Conservation (phyloP, 2,329 filamentous ascomycete species). For the Diaporthe destruens region DNA sequence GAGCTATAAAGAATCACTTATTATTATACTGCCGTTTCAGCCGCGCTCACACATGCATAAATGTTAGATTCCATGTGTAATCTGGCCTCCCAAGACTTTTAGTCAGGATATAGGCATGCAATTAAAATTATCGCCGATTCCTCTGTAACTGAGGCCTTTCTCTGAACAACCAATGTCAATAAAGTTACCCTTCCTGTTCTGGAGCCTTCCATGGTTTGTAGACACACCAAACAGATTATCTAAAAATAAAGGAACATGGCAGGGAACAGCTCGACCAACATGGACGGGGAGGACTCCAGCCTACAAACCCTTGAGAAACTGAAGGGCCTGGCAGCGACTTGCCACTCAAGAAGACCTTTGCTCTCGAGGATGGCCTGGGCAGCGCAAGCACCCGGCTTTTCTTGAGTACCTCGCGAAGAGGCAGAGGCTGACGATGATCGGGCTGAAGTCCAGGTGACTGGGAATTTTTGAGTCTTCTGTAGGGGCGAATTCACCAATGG, state of each 20-base stretch:
- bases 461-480: neutral
- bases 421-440: no score
- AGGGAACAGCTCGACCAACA: neutral
- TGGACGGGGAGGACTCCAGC: neutral
- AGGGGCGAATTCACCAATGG: neutral
- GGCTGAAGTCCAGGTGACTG: neutral
- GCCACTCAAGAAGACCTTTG: neutral
- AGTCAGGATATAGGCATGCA: neutral
- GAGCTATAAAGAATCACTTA: neutral
- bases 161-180: neutral
- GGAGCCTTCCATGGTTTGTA: neutral
- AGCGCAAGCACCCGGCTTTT: no score
- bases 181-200: neutral
- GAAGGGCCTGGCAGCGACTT: neutral
- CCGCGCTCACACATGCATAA: neutral
- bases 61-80: neutral
- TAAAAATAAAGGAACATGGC: slow-evolving; percentile 11
- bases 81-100: neutral
- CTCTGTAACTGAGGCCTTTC: neutral
- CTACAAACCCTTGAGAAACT: neutral
- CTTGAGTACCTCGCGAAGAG: neutral
- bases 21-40: neutral
- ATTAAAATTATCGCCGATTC: neutral
- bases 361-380: neutral
- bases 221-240: neutral